Evolutionary conservation across 1,139 yeast genomes (phyloP), one percentile per base, ranked within the genome.

Genomic region (Lodderomyces beijingensis): DNA sequence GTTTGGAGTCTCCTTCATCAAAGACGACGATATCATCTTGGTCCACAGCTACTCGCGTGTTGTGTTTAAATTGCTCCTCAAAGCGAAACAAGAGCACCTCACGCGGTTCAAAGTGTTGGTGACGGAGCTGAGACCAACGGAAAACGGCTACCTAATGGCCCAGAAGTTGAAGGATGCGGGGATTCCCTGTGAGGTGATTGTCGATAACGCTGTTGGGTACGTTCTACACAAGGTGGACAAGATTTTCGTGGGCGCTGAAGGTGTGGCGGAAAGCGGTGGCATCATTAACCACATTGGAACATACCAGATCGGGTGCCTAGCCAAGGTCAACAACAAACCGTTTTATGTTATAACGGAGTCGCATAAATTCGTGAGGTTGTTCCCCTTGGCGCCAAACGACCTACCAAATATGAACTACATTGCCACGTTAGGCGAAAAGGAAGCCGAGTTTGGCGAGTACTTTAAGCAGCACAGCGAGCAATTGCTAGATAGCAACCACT

Each of bases 231-330:
- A 83, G 54, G 89, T 89, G 10, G 95, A 89, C 61, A 89, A 91
- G 59, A 84, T 93, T 6, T 74, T 93, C 44, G 93, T 91, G 42
- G 99, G 99, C 36, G 98, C 98, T 1, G 98, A 91, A 59, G 99
- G 99, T 43, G 98, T 91, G 4, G 95, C 96, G 3, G 99, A 91
- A 65, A 83, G 94, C 55, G 99, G 99, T 37, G 99, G 99, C 24
- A 88, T 93, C 34, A 89, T 91, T 47, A 91, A 91, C 57, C 93
- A 89, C 51, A 84, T 93, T 43, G 99, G 99, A 3, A 80, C 95
- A 2, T 91, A 87, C 57, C 96, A 93, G 50, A 82, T 91, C 34
- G 96, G 97, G 16, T 93, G 94, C 35, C 63, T 93, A 43, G 96
- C 98, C 4, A 82, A 85, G 47, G 79, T 84, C 39, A 85, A 94